phyloP scores from a whole-genome alignment of 495 filamentous ascomycete species.

The Astrothelium subdiscretum region DNA sequence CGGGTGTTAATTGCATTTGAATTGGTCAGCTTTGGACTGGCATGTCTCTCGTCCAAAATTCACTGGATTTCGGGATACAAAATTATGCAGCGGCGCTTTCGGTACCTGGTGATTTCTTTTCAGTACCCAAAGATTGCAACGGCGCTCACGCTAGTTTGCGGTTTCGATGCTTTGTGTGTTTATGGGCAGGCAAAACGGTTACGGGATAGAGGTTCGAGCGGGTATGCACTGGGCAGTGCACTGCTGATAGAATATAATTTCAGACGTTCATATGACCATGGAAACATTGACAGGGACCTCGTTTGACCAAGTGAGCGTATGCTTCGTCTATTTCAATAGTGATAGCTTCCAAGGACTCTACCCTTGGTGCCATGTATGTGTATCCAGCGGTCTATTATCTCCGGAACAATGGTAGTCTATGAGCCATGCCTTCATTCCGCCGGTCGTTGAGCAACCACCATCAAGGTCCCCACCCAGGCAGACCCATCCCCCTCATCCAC shows the following conservation, averaged over 20 bases:
- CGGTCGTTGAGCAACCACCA: not conserved
- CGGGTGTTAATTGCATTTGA: not conserved
- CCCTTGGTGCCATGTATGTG: no score
- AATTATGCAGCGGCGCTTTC: not conserved
- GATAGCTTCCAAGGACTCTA: no score
- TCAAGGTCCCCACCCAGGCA: slow-evolving; percentile 15
- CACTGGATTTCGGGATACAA: not conserved
- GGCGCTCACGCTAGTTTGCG: not conserved
- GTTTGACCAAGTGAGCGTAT: no score
- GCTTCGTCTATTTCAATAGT: no score
- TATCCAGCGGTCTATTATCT: no score
- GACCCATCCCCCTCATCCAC: slow-evolving; percentile 59
- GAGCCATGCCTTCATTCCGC: not conserved
- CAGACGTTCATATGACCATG: no score
- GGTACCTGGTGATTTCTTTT: not conserved
- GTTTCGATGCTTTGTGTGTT: not conserved
- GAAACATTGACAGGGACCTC: no score
- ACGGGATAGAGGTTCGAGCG: not conserved
- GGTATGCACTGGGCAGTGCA: not conserved
- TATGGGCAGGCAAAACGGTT: not conserved
- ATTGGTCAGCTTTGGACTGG: not conserved
- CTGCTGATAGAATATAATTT: not conserved
- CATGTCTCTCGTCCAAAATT: not conserved
- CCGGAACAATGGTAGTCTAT: no score
- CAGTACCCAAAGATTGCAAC: not conserved